Conservation (phyloP, 2,329 filamentous ascomycete species). For the Talaromyces sp. region DNA sequence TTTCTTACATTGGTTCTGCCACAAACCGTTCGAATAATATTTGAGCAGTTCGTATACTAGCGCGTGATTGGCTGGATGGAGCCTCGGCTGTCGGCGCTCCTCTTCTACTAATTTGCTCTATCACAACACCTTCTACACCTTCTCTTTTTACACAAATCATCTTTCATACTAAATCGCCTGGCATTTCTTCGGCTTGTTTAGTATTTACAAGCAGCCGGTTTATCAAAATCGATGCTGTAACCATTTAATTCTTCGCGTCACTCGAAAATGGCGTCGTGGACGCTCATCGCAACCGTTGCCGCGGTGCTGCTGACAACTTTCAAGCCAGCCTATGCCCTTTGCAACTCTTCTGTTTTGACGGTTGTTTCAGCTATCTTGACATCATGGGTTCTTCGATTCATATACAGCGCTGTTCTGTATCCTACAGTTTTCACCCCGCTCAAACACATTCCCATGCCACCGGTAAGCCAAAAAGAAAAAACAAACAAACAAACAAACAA, state of each 20-base stretch:
- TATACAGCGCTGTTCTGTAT: conserved; percentile 47
- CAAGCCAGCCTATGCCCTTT: neutral
- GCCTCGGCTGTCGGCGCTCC: neutral
- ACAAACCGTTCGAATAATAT: neutral
- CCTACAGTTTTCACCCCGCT: conserved; percentile 56
- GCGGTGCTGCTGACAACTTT: conserved; percentile 1
- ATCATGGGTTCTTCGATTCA: conserved; percentile 17
- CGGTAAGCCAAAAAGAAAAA: conserved; percentile 30
- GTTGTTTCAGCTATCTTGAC: conserved; percentile 17
- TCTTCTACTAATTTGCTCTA: too few species aligned
- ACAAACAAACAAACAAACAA: too few species aligned
- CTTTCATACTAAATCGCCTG: neutral
- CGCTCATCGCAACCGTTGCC: neutral
- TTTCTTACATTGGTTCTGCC: neutral
- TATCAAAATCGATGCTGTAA: neutral
- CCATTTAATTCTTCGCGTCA: neutral
- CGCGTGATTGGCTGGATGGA: neutral
- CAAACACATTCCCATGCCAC: conserved; percentile 50
- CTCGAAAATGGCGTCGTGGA: conserved; percentile 7
- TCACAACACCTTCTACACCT: neutral
- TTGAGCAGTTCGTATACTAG: neutral
- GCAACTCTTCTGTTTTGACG: conserved; percentile 23
- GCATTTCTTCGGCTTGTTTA: too few species aligned
- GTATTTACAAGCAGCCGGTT: neutral
- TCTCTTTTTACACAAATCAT: neutral